Conservation (phyloP, 495 filamentous ascomycete species). For the Penicillium cosmopolitanum region DNA sequence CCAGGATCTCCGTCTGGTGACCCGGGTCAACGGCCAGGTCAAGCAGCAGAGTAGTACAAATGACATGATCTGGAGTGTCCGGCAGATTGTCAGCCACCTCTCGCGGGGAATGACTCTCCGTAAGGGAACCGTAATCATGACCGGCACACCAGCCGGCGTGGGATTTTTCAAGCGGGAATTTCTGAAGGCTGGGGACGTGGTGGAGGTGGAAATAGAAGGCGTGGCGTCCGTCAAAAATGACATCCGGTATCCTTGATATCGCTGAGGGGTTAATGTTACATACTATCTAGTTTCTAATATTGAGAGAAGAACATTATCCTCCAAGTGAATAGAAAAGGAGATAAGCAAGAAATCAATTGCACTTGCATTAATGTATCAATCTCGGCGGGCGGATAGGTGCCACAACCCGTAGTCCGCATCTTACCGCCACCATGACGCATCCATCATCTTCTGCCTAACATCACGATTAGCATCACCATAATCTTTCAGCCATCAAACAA, state of each 20-base stretch:
- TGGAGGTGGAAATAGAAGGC: constrained; percentile 51
- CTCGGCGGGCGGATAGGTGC: no score
- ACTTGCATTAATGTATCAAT: no score
- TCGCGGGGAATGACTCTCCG: constrained; percentile 70
- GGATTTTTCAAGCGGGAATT: constrained; percentile 46
- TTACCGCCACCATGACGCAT: no score
- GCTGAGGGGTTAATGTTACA: no score
- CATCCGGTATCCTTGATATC: constrained; percentile 9
- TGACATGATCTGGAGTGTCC: constrained; percentile 75
- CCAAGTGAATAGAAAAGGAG: no score
- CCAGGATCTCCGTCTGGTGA: constrained; percentile 57
- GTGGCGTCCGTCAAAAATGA: constrained; percentile 40
- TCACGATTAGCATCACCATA: no score
- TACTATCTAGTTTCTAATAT: no score
- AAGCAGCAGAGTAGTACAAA: constrained; percentile 65
- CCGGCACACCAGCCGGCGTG: constrained; percentile 60
- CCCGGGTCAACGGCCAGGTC: constrained; percentile 63
- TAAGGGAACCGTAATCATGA: constrained; percentile 73
- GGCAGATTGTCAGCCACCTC: constrained; percentile 66
- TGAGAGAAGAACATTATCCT: no score
- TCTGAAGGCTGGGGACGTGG: constrained; percentile 54
- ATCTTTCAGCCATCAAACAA: no score
- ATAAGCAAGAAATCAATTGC: no score
- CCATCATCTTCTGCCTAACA: no score
- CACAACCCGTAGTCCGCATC: no score